Conservation (phyloP, 176 grass and related monocot species). For the Microstegium vimineum region DNA sequence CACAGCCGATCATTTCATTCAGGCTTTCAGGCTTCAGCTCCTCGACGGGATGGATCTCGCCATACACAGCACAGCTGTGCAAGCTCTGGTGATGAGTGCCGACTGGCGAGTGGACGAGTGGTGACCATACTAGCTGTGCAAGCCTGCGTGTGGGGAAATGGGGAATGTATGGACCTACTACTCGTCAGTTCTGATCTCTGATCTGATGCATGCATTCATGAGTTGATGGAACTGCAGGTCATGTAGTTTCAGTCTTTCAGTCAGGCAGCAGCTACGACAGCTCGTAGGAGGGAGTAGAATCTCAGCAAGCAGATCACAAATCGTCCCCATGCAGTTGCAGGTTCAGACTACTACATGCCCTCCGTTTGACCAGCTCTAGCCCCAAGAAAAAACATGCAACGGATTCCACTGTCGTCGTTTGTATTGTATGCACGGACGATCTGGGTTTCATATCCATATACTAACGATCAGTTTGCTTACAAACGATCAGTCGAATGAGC, state of each 20-base stretch:
- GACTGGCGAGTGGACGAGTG: neutral
- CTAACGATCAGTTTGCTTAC: too few relatives aligned
- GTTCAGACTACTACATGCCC: neutral
- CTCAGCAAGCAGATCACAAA: neutral
- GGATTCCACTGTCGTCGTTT: neutral
- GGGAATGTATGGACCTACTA: neutral
- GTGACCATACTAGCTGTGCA: neutral
- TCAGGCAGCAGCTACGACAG: neutral
- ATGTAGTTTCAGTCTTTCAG: conserved; percentile 25
- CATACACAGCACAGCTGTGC: too few relatives aligned
- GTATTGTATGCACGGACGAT: too few relatives aligned
- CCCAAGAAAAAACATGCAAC: conserved; percentile 12
- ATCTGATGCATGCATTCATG: neutral
- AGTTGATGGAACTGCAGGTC: conserved; percentile 28
- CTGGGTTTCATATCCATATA: too few relatives aligned
- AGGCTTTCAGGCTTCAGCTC: neutral
- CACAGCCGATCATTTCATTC: too few relatives aligned
- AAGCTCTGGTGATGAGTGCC: too few relatives aligned
- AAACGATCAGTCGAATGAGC: too few relatives aligned
- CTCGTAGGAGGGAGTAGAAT: conserved; percentile 24
- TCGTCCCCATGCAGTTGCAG: neutral
- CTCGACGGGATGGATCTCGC: neutral
- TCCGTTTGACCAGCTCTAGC: conserved; percentile 19
- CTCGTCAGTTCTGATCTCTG: neutral
- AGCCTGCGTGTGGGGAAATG: neutral